Percentiles rank a stretch among this genome's conserved stretches.
Conservation (phyloP, 1,284 basidiomycete species). For the Cystobasidiaceae sp. region DNA sequence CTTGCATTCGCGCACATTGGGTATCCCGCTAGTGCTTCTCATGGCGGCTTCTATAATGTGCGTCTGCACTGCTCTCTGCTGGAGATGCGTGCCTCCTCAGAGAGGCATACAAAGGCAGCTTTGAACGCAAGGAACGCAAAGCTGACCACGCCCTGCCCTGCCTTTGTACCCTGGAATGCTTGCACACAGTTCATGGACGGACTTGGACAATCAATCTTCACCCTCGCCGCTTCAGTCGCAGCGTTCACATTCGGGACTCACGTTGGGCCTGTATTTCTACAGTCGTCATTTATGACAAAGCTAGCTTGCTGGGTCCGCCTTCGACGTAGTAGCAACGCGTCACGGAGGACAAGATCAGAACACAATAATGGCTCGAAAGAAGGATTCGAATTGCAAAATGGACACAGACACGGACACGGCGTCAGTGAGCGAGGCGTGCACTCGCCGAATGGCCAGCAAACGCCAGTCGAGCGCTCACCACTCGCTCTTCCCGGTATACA, state of each 20-base stretch:
- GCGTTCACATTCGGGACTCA: conserved; percentile 31
- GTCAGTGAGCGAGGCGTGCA: no score
- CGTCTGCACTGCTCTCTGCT: no score
- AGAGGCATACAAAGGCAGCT: no score
- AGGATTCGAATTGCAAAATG: not conserved
- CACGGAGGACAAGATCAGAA: not conserved
- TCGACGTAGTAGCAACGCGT: not conserved
- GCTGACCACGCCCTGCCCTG: no score
- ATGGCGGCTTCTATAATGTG: conserved; percentile 72
- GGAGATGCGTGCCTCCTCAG: no score
- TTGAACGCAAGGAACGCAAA: no score
- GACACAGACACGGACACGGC: no score
- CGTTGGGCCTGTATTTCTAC: conserved; percentile 25
- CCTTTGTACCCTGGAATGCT: no score
- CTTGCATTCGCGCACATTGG: conserved; percentile 61
- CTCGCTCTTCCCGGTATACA: not conserved
- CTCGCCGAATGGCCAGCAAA: no score
- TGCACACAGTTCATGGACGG: conserved; percentile 74
- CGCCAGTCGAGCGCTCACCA: no score
- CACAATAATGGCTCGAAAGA: not conserved
- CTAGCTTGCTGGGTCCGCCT: conserved; percentile 7
- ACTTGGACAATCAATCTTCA: conserved; percentile 72
- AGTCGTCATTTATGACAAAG: not conserved
- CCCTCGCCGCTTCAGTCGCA: conserved; percentile 56
- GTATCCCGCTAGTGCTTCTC: conserved; percentile 36